These are phyloP conservation scores for Cytospora piceae DNA, from an alignment of 2,329 filamentous ascomycete genomes.

Conservation along the genomic window DNA sequence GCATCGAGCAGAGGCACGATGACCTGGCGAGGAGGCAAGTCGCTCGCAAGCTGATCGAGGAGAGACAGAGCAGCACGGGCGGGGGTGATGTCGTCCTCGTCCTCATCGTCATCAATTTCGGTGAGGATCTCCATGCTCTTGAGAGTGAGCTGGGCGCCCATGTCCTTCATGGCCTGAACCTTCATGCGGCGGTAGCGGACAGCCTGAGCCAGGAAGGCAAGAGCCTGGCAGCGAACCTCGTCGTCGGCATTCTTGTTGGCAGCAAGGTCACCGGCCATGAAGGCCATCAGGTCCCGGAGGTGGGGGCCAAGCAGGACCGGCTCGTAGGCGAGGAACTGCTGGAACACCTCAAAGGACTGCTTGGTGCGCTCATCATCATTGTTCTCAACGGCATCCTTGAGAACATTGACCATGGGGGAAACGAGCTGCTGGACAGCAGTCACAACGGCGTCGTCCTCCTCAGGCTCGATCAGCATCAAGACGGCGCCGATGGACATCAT, in stretches of 20 bases:
- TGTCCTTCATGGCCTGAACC: conserved; percentile 82
- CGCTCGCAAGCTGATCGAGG: conserved; percentile 85
- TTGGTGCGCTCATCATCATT: conserved; percentile 86
- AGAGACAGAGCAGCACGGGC: conserved; percentile 83
- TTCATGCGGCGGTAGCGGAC: conserved; percentile 94
- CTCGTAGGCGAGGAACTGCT: conserved; percentile 90
- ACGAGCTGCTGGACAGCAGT: conserved; percentile 78
- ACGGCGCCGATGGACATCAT: conserved; percentile 87
- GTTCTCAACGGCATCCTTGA: conserved; percentile 80
- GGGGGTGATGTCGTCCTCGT: conserved; percentile 85
- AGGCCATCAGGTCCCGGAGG: conserved; percentile 86
- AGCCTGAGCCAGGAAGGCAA: conserved; percentile 91
- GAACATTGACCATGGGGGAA: conserved; percentile 84
- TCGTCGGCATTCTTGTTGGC: conserved; percentile 77
- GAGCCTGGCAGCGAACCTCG: conserved; percentile 84
- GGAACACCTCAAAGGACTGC: conserved; percentile 94
- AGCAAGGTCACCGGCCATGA: conserved; percentile 90
- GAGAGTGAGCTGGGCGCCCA: conserved; percentile 84
- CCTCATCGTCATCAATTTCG: conserved; percentile 78
- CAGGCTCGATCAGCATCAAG: conserved; percentile 83
- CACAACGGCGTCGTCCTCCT: conserved; percentile 77
- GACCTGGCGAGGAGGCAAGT: conserved; percentile 89
- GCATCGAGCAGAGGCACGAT: conserved; percentile 89
- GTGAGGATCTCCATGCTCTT: conserved; percentile 88
- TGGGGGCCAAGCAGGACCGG: conserved; percentile 80